phyloP scores from a whole-genome alignment of 306 rosid genomes.

The Vigna unguiculata region DNA sequence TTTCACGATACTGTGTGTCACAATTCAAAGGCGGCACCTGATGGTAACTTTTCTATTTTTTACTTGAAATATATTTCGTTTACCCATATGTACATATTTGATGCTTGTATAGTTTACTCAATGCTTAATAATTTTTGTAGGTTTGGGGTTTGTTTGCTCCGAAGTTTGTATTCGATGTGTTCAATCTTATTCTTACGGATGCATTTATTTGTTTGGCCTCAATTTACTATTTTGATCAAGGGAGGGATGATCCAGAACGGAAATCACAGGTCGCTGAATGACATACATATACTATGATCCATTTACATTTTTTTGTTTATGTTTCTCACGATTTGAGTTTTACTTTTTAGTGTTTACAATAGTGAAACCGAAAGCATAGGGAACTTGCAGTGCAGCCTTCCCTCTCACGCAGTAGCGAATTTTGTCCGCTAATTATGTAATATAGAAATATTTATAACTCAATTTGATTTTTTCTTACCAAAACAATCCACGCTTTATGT shows the following conservation, averaged over 20 bases:
- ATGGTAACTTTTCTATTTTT: conserved; percentile 61
- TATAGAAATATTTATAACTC: neutral
- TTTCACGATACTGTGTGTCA: conserved; percentile 79
- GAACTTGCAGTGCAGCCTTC: conserved; percentile 2
- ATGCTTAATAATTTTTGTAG: conserved; percentile 54
- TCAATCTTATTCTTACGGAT: conserved; percentile 75
- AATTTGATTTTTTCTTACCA: neutral
- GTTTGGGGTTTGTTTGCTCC: conserved; percentile 99
- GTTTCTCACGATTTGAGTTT: conserved; percentile 7
- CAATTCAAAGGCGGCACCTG: conserved; percentile 92
- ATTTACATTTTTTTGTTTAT: neutral
- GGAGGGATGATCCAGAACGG: conserved; percentile 38
- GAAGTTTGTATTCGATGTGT: conserved; percentile 87
- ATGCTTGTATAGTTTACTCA: conserved; percentile 22
- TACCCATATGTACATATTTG: conserved; percentile 17
- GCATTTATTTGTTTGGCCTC: conserved; percentile 75
- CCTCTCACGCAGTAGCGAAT: conserved; percentile 1
- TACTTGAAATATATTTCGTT: neutral
- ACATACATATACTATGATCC: neutral
- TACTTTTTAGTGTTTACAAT: neutral
- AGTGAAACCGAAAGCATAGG: conserved; percentile 2
- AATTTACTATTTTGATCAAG: conserved; percentile 64
- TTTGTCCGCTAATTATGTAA: conserved; percentile 24
- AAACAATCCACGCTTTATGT: neutral
- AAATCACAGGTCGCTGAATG: conserved; percentile 34